Evolutionary conservation across 768 basidiomycete genomes (phyloP).

Genomic region (Rossbeevera mucosa): DNA sequence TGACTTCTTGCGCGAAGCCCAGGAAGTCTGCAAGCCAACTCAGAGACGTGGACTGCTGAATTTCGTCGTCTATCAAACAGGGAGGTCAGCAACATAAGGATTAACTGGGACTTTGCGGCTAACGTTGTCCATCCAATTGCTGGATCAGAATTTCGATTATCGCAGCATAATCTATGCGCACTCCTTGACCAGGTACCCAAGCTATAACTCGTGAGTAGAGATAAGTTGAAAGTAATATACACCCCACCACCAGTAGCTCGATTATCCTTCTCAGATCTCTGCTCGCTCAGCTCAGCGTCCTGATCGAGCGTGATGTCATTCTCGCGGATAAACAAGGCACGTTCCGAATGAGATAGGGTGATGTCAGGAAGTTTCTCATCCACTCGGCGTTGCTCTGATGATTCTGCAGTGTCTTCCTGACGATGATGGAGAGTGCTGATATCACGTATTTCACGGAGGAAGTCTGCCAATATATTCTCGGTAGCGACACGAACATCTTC

Average conservation of each 20-base stretch:
- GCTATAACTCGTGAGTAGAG: conserved; percentile 36
- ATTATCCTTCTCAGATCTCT: conserved; percentile 42
- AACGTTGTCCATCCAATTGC: conserved; percentile 81
- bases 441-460: conserved; percentile 85
- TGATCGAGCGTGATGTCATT: conserved; percentile 36
- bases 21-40: conserved; percentile 92
- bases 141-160: conserved; percentile 91
- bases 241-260: conserved; percentile 61
- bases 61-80: conserved; percentile 64
- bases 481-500: conserved; percentile 91
- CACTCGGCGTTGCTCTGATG: conserved; percentile 35
- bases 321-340: conserved; percentile 51
- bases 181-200: conserved; percentile 93
- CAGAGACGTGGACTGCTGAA: conserved; percentile 92
- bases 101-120: conserved; percentile 27
- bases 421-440: conserved; percentile 72
- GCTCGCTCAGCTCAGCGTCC: conserved; percentile 43
- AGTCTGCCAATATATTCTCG: conserved; percentile 83
- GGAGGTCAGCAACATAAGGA: conserved; percentile 1
- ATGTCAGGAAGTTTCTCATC: conserved; percentile 58
- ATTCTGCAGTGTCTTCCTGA: conserved; percentile 50
- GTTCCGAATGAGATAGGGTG: conserved; percentile 53
- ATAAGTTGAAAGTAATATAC: background rate
- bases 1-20: conserved; percentile 81
- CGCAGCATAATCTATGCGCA: conserved; percentile 83